Evolutionary conservation across 441 rosid genomes (phyloP), one percentile per base, ranked within the genome.

Genomic region (Populus hybrid): DNA sequence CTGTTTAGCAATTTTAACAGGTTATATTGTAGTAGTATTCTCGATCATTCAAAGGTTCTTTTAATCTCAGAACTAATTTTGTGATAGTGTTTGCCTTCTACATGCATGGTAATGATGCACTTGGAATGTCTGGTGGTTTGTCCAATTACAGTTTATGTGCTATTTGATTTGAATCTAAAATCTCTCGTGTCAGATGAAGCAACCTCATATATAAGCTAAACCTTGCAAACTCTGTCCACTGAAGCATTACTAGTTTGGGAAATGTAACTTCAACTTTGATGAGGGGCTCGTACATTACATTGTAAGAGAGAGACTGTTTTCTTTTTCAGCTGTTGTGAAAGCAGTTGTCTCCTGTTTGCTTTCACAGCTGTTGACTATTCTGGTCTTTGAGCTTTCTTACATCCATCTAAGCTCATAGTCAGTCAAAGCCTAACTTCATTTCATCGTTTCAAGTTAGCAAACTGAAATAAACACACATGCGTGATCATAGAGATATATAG

Each of bases 121-220:
- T 38, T 38, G 42, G 12, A 38, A 38, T 38, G 42, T 38, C 42
- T 38, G 42, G 42, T 38, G 40, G 40, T 36, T 36, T 36, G 40
- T 36, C 40, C 10, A 36, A 93, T 81, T 97, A 98, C 78, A 87
- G 97, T 26, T 93, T 98, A 1, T 98, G 94, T 85, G 90, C 92
- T 67, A 98, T 26, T 66, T 73, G 65, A 69, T 46, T 59, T 77
- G 65, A 36, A 36, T 36, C 40, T 36, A 36, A 36, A 36, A 36
- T 36, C 40, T 36, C 40, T 36, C 40, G 40, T 36, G 40, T 36
- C 40, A 36, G 40, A 36, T 36, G 40, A 36, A 36, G 40, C 40
- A 36, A 36, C 40, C 40, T 36, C 40, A 8, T 8, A 0, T 1
- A 36, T 36, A 1, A 36, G 9, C 10, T 57, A 61, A 63, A 2